Conservation (phyloP, 257 asterid species). For the Cruciata laevipes region DNA sequence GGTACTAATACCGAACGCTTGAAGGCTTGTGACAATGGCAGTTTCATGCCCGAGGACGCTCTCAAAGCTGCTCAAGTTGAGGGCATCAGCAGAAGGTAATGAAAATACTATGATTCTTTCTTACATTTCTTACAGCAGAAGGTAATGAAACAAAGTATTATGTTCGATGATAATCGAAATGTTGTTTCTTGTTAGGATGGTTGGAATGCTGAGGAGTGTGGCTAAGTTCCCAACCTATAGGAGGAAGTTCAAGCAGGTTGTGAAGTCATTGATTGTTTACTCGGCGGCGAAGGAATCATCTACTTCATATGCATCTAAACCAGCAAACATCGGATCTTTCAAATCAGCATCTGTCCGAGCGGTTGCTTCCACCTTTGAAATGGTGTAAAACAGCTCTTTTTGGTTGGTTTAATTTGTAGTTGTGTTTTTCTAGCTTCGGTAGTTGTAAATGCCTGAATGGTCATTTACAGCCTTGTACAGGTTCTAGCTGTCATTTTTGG, state of each 20-base stretch:
- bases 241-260: conserved; percentile 69
- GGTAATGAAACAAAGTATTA: background rate
- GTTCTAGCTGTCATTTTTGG: background rate
- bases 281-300: conserved; percentile 28
- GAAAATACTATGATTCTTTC: background rate
- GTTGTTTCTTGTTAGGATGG: conserved; percentile 49
- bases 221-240: conserved; percentile 78
- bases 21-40: conserved; percentile 69
- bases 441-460: background rate
- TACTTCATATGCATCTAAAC: conserved; percentile 19
- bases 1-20: conserved; percentile 51
- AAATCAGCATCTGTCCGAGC: conserved; percentile 42
- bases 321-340: conserved; percentile 35
- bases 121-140: too few relatives aligned
- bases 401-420: background rate
- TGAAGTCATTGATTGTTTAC: conserved; percentile 46
- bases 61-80: conserved; percentile 86
- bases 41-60: conserved; percentile 48
- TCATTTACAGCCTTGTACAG: background rate
- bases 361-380: conserved; percentile 39
- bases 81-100: conserved; percentile 81
- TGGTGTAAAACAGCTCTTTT: conserved; percentile 34
- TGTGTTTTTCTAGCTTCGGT: background rate
- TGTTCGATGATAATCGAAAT: background rate
- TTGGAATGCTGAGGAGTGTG: conserved; percentile 59